Percentiles rank a stretch among this genome's conserved stretches.
Evolutionary conservation across 257 asterid genomes (phyloP).

Genomic region (Solanum pinnatisectum): DNA sequence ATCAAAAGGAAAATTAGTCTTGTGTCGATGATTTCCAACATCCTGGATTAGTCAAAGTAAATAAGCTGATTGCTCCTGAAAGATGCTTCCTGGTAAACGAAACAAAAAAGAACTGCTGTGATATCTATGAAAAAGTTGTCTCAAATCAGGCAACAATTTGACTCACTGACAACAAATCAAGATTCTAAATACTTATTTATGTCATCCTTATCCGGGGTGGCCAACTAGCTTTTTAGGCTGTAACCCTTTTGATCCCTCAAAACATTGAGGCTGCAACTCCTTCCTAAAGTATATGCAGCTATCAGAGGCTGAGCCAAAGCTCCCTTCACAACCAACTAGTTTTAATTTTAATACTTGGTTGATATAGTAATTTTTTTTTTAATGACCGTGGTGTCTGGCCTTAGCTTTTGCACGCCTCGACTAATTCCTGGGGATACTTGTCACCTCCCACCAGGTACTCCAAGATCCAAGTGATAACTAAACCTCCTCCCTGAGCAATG

Average conservation of each 20-base stretch:
- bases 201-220: neutral
- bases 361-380: neutral
- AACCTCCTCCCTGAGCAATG: neutral
- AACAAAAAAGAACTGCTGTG: neutral
- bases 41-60: neutral
- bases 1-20: neutral
- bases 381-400: neutral
- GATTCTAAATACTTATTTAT: neutral
- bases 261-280: neutral
- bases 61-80: neutral
- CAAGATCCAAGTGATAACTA: neutral
- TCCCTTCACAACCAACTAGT: neutral
- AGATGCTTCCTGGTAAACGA: neutral
- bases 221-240: neutral
- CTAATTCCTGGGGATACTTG: neutral
- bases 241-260: neutral
- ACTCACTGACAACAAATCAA: neutral
- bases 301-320: neutral
- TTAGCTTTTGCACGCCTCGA: neutral
- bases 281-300: neutral
- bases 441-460: neutral
- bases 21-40: neutral
- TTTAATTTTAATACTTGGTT: neutral
- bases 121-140: neutral
- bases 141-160: neutral